phyloP scores from a whole-genome alignment of 768 basidiomycete genomes.

The Phylloporus scabripes region DNA sequence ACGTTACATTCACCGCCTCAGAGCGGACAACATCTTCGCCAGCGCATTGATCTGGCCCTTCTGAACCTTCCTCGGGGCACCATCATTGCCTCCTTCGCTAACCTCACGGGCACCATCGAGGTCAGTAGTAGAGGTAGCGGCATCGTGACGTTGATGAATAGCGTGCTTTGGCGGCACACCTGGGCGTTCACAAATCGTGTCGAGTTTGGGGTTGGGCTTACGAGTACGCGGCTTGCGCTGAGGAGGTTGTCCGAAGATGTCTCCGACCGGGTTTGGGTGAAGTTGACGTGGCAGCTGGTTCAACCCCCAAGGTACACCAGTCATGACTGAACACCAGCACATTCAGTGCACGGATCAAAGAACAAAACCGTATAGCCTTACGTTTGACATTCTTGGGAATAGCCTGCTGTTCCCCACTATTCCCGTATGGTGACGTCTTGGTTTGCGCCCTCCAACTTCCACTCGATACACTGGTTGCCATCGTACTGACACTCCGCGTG shows the following conservation, averaged over 20 bases:
- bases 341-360: background rate
- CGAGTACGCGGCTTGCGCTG: slow-evolving; percentile 61
- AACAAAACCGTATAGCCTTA: slow-evolving; percentile 36
- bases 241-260: slow-evolving; percentile 53
- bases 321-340: slow-evolving; percentile 48
- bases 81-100: slow-evolving; percentile 28
- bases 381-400: slow-evolving; percentile 76
- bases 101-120: slow-evolving; percentile 37
- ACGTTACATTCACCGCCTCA: slow-evolving; percentile 51
- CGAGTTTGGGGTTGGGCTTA: slow-evolving; percentile 59
- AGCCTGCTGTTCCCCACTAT: slow-evolving; percentile 24
- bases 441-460: slow-evolving; percentile 62
- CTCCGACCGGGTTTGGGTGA: slow-evolving; percentile 54
- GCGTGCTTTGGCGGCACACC: slow-evolving; percentile 38
- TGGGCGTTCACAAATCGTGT: slow-evolving; percentile 73
- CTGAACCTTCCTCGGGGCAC: slow-evolving; percentile 69
- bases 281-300: slow-evolving; percentile 62
- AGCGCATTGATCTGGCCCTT: slow-evolving; percentile 86
- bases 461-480: slow-evolving; percentile 74
- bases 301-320: slow-evolving; percentile 73
- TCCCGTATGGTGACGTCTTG: slow-evolving; percentile 14
- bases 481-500: slow-evolving; percentile 67
- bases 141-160: slow-evolving; percentile 50
- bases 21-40: slow-evolving; percentile 86
- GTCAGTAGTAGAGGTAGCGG: slow-evolving; percentile 72